Conservation (phyloP, 208 protist genomes). For the Tritrichomonas musculus region DNA sequence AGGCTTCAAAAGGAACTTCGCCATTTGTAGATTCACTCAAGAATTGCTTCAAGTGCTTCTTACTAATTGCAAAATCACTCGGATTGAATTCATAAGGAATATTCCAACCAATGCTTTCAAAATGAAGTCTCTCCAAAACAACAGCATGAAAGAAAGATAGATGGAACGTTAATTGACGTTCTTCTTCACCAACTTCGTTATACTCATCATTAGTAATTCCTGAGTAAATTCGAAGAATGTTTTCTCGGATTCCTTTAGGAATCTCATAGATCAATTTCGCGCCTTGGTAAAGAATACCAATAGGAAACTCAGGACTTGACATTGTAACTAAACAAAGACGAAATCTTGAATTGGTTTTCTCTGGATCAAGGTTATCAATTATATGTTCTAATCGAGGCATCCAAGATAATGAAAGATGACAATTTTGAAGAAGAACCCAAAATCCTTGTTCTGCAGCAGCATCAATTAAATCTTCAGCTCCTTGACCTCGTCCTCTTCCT, state of each 20-base stretch:
- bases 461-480: conserved; percentile 83
- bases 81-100: conserved; percentile 90
- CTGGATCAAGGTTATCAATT: conserved; percentile 46
- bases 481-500: conserved; percentile 89
- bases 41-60: conserved; percentile 88
- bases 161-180: conserved; percentile 90
- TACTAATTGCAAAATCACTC: conserved; percentile 89
- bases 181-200: conserved; percentile 86
- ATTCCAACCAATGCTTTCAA: conserved; percentile 91
- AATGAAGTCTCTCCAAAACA: conserved; percentile 92
- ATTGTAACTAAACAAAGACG: conserved; percentile 88
- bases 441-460: conserved; percentile 44
- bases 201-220: conserved; percentile 72
- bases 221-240: conserved; percentile 68
- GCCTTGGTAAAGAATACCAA: conserved; percentile 84
- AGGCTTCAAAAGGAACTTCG: conserved; percentile 84
- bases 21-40: conserved; percentile 64
- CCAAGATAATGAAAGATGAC: conserved; percentile 93
- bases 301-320: conserved; percentile 73
- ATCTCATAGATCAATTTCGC: conserved; percentile 98
- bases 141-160: conserved; percentile 95
- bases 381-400: conserved; percentile 85
- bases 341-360: conserved; percentile 68
- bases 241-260: conserved; percentile 84
- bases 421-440: conserved; percentile 95